Base-by-base conservation (phyloP, 169 alveolate species). In the Plasmodium relictum region DNA sequence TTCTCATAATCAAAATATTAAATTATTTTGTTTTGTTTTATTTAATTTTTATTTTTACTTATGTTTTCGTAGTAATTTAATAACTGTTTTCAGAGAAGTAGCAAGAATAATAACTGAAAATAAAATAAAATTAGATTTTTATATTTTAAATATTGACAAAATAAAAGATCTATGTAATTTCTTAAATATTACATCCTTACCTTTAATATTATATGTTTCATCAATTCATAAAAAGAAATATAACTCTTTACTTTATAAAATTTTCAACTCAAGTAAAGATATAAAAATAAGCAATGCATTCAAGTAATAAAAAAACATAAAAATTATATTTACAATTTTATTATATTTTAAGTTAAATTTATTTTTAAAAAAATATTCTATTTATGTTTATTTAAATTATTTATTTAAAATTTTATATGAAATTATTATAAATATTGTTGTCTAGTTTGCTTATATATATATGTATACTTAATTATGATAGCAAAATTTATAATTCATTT, bases 221-320 rank as follows among this genome's bases (percentile, higher is more conserved):
- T 85, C 91, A 20, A 74, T 68, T 22, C 91, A 85, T 61, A 85
- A 65, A 73, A 85, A 85, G 39, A 70, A 68, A 85, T 69, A 85
- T 44, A 59, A 70, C 50, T 69, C 91, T 20, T 26, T 85, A 22
- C 66, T 85, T 85, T 50, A 70, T 22, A 85, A 70, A 56, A 16
- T 45, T 45, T 37, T 85, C 26, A 69, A 52, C 56, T 85, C 91
- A 37, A 70, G 74, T 61, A 85, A 85, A 62, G 91, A 85, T 48
- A 65, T 85, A 7, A 85, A 59, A 85, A 85, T 85, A 85, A 71
- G 76, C 52, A 85, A 85, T 41, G 91, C 91, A 52, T 85, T 85
- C 86, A 85, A 86, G 91, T 85, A 71, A 85, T 44, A 14, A 50
- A 18, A 50, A 76, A 39, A 31, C n/a, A 48, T 24, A 48, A 18